Evolutionary conservation across 192 early-diverging fungal species (phyloP).

Genomic region (Globomyces pollinis-pini): DNA sequence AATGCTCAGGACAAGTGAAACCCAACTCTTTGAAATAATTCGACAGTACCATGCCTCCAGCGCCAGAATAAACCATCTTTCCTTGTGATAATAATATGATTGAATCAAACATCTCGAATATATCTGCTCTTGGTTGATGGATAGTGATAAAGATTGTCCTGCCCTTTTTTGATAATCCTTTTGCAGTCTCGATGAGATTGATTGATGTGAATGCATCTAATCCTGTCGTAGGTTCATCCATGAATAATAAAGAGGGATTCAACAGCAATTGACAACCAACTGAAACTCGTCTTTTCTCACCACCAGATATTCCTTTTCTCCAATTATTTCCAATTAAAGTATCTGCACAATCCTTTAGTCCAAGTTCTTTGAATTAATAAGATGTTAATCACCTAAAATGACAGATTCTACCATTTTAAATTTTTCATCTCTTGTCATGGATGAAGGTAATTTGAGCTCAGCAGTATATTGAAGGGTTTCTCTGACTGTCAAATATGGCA

Average conservation of each 20-base stretch:
- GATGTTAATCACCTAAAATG: too few species aligned
- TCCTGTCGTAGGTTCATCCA: conserved; percentile 46
- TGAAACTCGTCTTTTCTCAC: conserved; percentile 80
- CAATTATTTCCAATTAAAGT: conserved; percentile 38
- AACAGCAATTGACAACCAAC: conserved; percentile 78
- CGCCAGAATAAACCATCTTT: conserved; percentile 56
- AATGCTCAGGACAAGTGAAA: conserved; percentile 45
- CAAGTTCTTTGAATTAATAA: too few species aligned
- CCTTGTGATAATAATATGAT: conserved; percentile 69
- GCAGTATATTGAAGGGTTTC: conserved; percentile 68
- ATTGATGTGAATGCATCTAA: conserved; percentile 48
- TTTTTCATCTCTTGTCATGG: conserved; percentile 12
- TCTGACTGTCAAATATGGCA: conserved; percentile 37
- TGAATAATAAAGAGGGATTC: conserved; percentile 49
- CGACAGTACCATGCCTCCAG: conserved; percentile 37
- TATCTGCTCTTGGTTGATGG: conserved; percentile 80
- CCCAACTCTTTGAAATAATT: conserved; percentile 51
- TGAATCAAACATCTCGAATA: conserved; percentile 75
- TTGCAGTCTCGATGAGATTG: conserved; percentile 48
- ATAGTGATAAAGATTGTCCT: conserved; percentile 73
- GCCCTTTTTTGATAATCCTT: conserved; percentile 21
- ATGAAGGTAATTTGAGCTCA: conserved; percentile 49
- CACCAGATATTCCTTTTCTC: conserved; percentile 61
- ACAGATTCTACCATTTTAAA: conserved; percentile 33
- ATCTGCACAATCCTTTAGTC: conserved; percentile 39